Evolutionary conservation across 805 yeast genomes (phyloP).

Genomic region (Myxozyma neotropica): DNA sequence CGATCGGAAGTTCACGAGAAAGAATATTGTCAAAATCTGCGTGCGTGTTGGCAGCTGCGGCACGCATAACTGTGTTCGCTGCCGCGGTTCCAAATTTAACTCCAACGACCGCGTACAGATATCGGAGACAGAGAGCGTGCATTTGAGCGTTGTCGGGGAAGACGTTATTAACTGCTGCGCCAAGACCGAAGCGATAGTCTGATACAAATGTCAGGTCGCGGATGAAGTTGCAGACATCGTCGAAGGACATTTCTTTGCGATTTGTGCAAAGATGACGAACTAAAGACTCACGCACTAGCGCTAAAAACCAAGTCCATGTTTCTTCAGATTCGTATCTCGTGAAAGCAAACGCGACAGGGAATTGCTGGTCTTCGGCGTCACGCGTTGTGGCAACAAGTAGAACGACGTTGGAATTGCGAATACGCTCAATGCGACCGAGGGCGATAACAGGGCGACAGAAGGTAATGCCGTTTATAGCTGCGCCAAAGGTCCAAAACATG

Average conservation of each 20-base stretch:
- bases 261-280: slow-evolving; percentile 2
- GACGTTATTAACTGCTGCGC: slow-evolving; percentile 7
- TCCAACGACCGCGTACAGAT: slow-evolving; percentile 15
- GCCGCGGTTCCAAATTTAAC: slow-evolving; percentile 13
- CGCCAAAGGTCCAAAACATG: slow-evolving; percentile 26
- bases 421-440: slow-evolving; percentile 18
- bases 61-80: slow-evolving; percentile 19
- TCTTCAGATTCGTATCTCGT: slow-evolving; percentile 6
- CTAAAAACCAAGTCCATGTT: slow-evolving; percentile 22
- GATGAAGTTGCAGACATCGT: slow-evolving; percentile 9
- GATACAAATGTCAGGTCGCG: slow-evolving; percentile 18
- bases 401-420: slow-evolving; percentile 14
- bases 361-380: slow-evolving; percentile 24
- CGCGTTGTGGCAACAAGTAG: slow-evolving; percentile 20
- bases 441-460: slow-evolving; percentile 21
- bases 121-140: slow-evolving; percentile 22
- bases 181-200: slow-evolving; percentile 15
- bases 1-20: slow-evolving; percentile 2
- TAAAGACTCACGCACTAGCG: slow-evolving; percentile 14
- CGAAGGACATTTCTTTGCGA: slow-evolving; percentile 11
- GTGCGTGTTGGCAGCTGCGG: slow-evolving; percentile 14
- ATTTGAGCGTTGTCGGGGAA: slow-evolving; percentile 16
- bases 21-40: slow-evolving; percentile 8
- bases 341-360: slow-evolving; percentile 22
- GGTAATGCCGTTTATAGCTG: slow-evolving; percentile 9